These are phyloP conservation scores for Fagus sylvatica DNA, from an alignment of 306 rosid genomes.

Conservation along the genomic window DNA sequence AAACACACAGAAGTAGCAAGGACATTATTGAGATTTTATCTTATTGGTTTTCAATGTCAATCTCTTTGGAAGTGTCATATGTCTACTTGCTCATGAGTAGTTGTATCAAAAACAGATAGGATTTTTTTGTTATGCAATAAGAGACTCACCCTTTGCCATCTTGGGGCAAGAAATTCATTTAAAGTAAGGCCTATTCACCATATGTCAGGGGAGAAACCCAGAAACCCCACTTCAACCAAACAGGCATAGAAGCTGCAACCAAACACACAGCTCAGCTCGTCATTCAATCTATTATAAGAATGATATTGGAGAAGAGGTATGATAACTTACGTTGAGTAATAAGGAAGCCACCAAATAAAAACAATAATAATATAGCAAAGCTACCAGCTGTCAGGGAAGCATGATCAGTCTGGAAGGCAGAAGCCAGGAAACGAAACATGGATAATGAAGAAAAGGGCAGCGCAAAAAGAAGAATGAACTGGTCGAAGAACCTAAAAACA, in stretches of 20 bases:
- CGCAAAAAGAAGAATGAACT: slow-evolving; percentile 34
- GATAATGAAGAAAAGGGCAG: slow-evolving; percentile 34
- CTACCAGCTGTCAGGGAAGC: too few species aligned
- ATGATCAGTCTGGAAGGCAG: too few species aligned
- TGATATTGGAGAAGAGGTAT: not conserved
- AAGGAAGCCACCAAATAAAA: too few species aligned
- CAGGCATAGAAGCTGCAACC: too few species aligned
- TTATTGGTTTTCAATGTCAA: too few species aligned
- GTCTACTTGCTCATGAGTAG: not conserved
- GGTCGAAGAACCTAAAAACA: slow-evolving; percentile 39
- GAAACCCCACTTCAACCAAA: too few species aligned
- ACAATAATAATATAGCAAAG: too few species aligned
- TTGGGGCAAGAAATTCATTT: too few species aligned
- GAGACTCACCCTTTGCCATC: slow-evolving; percentile 29
- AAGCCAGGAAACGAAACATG: slow-evolving; percentile 41
- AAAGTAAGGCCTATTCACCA: too few species aligned
- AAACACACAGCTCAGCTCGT: not conserved
- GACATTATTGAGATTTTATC: too few species aligned
- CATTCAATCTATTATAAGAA: not conserved
- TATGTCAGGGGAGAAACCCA: too few species aligned
- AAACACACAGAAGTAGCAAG: too few species aligned
- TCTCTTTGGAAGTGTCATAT: not conserved
- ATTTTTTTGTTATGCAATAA: not conserved
- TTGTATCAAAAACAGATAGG: not conserved
- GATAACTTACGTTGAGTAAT: slow-evolving; percentile 27